Evolutionary conservation across 1,284 basidiomycete species (phyloP).

Genomic region (Coniophora puteana): DNA sequence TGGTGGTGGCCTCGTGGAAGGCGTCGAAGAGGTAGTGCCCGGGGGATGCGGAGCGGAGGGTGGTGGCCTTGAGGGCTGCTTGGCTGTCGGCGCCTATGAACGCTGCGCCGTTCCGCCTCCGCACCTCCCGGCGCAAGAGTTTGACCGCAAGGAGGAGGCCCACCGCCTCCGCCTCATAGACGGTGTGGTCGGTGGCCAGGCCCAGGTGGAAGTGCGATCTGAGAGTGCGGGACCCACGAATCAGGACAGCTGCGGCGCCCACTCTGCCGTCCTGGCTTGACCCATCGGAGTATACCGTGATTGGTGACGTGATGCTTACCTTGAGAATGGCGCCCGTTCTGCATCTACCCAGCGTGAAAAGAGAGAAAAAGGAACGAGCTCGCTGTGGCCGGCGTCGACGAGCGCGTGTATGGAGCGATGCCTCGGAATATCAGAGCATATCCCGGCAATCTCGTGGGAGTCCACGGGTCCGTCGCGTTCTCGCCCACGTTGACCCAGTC

Average conservation of each 20-base stretch:
- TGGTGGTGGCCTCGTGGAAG: neutral
- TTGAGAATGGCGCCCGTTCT: constrained; percentile 2
- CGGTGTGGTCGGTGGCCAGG: neutral
- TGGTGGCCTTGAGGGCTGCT: neutral
- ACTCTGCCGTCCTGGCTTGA: constrained; percentile 12
- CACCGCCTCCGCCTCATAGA: neutral
- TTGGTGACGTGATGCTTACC: neutral
- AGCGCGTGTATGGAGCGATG: too few species aligned
- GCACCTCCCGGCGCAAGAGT: neutral
- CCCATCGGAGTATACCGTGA: constrained; percentile 10
- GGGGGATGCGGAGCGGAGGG: neutral
- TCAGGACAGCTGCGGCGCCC: constrained; percentile 10
- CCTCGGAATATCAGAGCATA: too few species aligned
- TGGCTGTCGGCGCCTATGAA: neutral
- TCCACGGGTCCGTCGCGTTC: too few species aligned
- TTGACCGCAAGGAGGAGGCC: neutral
- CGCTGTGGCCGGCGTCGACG: too few species aligned
- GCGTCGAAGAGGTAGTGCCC: neutral
- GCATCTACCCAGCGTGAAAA: neutral
- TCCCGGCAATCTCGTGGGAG: too few species aligned
- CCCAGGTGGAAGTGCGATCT: neutral
- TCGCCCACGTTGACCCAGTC: too few species aligned
- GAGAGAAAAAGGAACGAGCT: neutral
- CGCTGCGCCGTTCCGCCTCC: neutral
- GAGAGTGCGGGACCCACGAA: too few species aligned